Percentiles rank a stretch among this genome's conserved stretches.
phyloP scores from a whole-genome alignment of 306 rosid genomes.

The Malus asiatica region DNA sequence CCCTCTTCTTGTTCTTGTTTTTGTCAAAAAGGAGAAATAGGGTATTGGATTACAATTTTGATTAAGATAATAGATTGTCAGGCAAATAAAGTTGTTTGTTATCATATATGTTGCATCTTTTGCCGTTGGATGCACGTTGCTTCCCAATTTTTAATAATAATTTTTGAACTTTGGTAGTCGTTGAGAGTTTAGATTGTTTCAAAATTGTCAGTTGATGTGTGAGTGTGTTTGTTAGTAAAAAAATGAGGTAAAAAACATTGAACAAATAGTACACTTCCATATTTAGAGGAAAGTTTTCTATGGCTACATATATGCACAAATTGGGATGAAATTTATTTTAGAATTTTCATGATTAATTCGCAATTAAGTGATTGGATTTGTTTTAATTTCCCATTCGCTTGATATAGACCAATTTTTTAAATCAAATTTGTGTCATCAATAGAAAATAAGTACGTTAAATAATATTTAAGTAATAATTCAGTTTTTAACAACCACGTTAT shows the following conservation, averaged over 20 bases:
- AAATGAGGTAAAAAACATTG: not conserved
- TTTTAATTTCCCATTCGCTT: not conserved
- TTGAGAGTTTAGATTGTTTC: not conserved
- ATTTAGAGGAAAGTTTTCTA: not conserved
- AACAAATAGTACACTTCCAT: not conserved
- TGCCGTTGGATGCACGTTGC: constrained; percentile 6
- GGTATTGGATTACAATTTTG: not conserved
- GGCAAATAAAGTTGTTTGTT: not conserved
- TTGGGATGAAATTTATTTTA: not conserved
- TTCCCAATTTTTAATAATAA: not conserved
- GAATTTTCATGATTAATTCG: not conserved
- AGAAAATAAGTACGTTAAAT: too few relatives aligned
- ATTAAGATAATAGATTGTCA: constrained; percentile 1
- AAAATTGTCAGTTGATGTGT: not conserved
- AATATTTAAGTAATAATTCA: too few relatives aligned
- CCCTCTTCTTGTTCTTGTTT: not conserved
- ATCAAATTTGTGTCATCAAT: too few relatives aligned
- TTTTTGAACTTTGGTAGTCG: not conserved
- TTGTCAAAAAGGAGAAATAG: not conserved
- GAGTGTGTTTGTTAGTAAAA: not conserved
- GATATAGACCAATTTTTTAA: not conserved
- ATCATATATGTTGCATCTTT: not conserved
- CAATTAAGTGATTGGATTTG: not conserved
- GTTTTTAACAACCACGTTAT: fast-evolving
- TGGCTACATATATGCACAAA: not conserved